These are phyloP conservation scores for Dactylellina parvicollis DNA, from an alignment of 2,329 filamentous ascomycete genomes.

Conservation along the genomic window DNA sequence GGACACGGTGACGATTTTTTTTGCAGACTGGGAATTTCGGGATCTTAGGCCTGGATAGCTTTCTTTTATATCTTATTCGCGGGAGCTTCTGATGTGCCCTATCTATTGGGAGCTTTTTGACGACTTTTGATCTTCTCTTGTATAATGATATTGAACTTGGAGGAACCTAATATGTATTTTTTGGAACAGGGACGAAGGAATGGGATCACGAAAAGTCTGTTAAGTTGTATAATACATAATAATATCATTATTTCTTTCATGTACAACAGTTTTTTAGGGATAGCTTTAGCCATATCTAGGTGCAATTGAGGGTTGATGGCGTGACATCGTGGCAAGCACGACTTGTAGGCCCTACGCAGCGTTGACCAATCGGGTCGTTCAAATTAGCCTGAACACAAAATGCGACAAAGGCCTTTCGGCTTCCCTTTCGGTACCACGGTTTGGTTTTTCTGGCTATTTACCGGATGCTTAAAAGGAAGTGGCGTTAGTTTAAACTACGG, in stretches of 20 bases:
- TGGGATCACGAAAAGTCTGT: not conserved
- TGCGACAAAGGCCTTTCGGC: not conserved
- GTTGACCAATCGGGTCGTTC: not conserved
- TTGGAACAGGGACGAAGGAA: not conserved
- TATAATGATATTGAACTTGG: not conserved
- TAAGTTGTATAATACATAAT: not conserved
- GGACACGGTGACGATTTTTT: constrained; percentile 10
- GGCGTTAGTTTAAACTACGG: not conserved
- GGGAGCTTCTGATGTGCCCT: constrained; percentile 3
- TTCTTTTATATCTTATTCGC: not conserved
- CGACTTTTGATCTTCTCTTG: not conserved
- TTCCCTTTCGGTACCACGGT: constrained; percentile 11
- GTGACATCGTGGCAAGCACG: too few relatives aligned
- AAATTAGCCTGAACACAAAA: not conserved
- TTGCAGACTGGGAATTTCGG: constrained; percentile 7
- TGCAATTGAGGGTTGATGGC: not conserved
- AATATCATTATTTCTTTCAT: too few relatives aligned
- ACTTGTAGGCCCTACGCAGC: too few relatives aligned
- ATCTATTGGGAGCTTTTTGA: constrained; percentile 10
- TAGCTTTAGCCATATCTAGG: too few relatives aligned
- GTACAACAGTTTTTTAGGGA: not conserved
- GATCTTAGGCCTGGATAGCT: not conserved
- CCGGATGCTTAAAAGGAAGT: constrained; percentile 15
- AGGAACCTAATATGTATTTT: not conserved
- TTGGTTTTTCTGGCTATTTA: not conserved